phyloP scores from a whole-genome alignment of 305 asterid genomes.

The Rubia peregrina region DNA sequence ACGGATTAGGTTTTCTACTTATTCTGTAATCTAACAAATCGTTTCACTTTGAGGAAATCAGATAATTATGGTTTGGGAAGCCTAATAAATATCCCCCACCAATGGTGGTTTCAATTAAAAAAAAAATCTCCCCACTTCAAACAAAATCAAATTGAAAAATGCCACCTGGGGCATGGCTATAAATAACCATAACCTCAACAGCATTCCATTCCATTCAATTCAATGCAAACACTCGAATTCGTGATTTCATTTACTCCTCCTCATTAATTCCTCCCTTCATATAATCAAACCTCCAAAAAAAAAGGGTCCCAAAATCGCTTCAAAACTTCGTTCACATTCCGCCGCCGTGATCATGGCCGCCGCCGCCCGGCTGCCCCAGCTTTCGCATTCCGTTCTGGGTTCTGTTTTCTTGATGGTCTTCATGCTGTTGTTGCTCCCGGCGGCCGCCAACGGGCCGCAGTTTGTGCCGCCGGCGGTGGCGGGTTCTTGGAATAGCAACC shows the following conservation, averaged over 20 bases:
- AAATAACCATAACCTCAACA: slow-evolving; percentile 2
- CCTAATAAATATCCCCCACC: too few species aligned
- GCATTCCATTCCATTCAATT: background rate
- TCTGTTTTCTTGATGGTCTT: background rate
- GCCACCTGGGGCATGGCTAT: background rate
- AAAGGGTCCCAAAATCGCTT: background rate
- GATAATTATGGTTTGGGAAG: too few species aligned
- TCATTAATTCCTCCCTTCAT: background rate
- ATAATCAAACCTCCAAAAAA: background rate
- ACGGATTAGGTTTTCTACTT: too few species aligned
- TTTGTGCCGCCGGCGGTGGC: slow-evolving; percentile 7
- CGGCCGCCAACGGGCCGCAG: background rate
- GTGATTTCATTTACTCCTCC: slow-evolving; percentile 17
- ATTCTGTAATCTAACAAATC: too few species aligned
- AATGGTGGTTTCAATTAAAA: too few species aligned
- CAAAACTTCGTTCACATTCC: background rate
- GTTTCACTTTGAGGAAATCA: too few species aligned
- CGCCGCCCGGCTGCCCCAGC: background rate
- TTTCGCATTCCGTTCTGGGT: background rate
- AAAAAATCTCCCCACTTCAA: too few species aligned
- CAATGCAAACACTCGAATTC: slow-evolving; percentile 12
- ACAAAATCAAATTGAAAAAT: background rate
- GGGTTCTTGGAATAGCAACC: slow-evolving; percentile 3
- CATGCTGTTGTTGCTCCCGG: background rate
- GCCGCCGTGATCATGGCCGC: background rate